Evolutionary conservation across 2,329 filamentous ascomycete genomes (phyloP).

Genomic region (Exophiala spinifera): DNA sequence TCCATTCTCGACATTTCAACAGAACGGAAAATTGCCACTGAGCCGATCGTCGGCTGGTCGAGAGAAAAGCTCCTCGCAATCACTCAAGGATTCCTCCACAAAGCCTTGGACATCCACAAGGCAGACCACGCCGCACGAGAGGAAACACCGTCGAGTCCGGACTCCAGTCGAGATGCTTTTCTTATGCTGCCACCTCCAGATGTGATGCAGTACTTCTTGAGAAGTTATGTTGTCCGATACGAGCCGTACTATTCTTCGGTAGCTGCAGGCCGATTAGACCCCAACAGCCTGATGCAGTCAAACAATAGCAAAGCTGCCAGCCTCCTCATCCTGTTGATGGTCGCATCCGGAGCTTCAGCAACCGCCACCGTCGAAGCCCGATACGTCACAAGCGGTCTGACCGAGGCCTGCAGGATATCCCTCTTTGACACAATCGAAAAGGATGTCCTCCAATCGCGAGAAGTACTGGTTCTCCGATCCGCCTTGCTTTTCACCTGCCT

Average conservation of each 20-base stretch:
- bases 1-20: slow-evolving; percentile 41
- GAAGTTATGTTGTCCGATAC: slow-evolving; percentile 63
- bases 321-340: slow-evolving; percentile 67
- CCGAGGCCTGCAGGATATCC: slow-evolving; percentile 69
- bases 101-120: slow-evolving; percentile 64
- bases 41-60: slow-evolving; percentile 53
- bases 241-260: slow-evolving; percentile 65
- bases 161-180: slow-evolving; percentile 53
- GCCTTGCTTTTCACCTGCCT: slow-evolving; percentile 66
- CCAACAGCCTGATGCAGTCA: slow-evolving; percentile 63
- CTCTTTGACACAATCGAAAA: slow-evolving; percentile 70
- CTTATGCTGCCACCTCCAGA: slow-evolving; percentile 63
- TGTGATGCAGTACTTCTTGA: slow-evolving; percentile 65
- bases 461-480: slow-evolving; percentile 62
- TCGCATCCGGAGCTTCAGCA: slow-evolving; percentile 66
- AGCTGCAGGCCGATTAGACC: slow-evolving; percentile 58
- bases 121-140: slow-evolving; percentile 36
- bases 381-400: slow-evolving; percentile 63
- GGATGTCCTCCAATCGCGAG: slow-evolving; percentile 65
- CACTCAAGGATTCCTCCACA: slow-evolving; percentile 67
- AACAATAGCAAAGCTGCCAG: slow-evolving; percentile 64
- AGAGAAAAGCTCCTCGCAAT: slow-evolving; percentile 70
- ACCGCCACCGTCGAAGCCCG: slow-evolving; percentile 64
- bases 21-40: slow-evolving; percentile 47
- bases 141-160: slow-evolving; percentile 38